These are phyloP conservation scores for Candida berthetii DNA, from an alignment of 805 yeast genomes.

Conservation along the genomic window DNA sequence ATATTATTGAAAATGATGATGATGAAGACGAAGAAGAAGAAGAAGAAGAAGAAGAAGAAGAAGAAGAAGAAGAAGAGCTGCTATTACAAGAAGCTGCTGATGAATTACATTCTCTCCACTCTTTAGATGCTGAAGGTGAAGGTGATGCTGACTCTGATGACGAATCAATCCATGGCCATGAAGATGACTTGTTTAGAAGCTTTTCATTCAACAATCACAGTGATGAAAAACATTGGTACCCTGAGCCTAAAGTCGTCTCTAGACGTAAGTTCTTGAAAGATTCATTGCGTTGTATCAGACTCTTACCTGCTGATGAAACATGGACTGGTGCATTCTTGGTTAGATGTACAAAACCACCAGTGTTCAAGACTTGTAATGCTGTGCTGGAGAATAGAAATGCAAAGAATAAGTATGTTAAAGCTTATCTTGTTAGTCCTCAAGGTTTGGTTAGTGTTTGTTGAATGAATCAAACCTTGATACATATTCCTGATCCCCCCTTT, in stretches of 20 bases:
- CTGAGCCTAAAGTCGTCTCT: conserved; percentile 29
- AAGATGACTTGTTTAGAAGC: not conserved
- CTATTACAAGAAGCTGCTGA: too few species aligned
- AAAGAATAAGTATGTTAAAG: conserved; percentile 6
- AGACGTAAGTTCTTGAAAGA: conserved; percentile 40
- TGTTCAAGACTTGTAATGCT: conserved; percentile 2
- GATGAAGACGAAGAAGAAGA: conserved; percentile 13
- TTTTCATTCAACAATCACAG: not conserved
- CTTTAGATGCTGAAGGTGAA: too few species aligned
- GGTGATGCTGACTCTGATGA: conserved; percentile 3
- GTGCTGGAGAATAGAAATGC: not conserved
- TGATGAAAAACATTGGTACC: conserved; percentile 39
- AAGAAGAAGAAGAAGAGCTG: conserved; percentile 1
- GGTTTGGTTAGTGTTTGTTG: conserved; percentile 4
- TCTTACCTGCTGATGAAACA: conserved; percentile 42
- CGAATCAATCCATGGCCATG: not conserved
- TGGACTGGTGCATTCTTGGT: conserved; percentile 47
- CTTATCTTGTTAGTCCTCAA: conserved; percentile 13
- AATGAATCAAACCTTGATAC: not conserved
- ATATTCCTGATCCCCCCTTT: too few species aligned
- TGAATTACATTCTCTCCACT: not conserved
- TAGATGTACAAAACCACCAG: conserved; percentile 24
- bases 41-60: conserved; percentile 6
- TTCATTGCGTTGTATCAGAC: conserved; percentile 50
- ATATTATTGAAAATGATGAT: conserved; percentile 12